These are phyloP conservation scores for Saccharomyces hybrid DNA, from an alignment of 1,139 yeast genomes.

Conservation along the genomic window DNA sequence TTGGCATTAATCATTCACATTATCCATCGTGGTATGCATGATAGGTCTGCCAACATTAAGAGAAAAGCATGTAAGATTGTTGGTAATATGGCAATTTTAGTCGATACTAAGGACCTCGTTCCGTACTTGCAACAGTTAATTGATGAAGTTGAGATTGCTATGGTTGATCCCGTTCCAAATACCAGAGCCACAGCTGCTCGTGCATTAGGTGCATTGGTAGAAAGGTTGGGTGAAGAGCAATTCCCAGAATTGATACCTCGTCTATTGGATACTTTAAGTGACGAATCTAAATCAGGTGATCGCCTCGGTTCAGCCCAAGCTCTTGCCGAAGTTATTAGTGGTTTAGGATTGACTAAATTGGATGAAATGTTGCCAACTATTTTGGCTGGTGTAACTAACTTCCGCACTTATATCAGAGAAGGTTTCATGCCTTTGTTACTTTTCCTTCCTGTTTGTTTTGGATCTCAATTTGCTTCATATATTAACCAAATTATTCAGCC, in stretches of 20 bases:
- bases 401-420: conserved; percentile 70
- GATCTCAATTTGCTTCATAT: conserved; percentile 85
- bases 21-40: conserved; percentile 90
- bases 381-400: conserved; percentile 60
- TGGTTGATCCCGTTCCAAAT: conserved; percentile 98
- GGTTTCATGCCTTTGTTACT: conserved; percentile 88
- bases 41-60: conserved; percentile 85
- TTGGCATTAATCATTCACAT: conserved; percentile 92
- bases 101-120: conserved; percentile 74
- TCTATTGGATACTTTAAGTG: conserved; percentile 66
- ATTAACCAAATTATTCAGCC: conserved; percentile 82
- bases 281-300: conserved; percentile 80
- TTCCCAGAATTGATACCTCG: conserved; percentile 91
- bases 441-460: conserved; percentile 91
- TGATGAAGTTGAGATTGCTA: conserved; percentile 78
- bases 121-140: conserved; percentile 78
- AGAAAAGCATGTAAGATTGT: conserved; percentile 96
- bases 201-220: conserved; percentile 93
- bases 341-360: conserved; percentile 77
- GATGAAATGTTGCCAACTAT: conserved; percentile 84
- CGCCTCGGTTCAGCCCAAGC: conserved; percentile 98
- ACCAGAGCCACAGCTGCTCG: conserved; percentile 97
- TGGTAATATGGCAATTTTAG: conserved; percentile 95
- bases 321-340: conserved; percentile 84
- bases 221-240: conserved; percentile 89